Conservation (phyloP, 108 stramenopile genomes). For the Schizochytrium sp. region DNA sequence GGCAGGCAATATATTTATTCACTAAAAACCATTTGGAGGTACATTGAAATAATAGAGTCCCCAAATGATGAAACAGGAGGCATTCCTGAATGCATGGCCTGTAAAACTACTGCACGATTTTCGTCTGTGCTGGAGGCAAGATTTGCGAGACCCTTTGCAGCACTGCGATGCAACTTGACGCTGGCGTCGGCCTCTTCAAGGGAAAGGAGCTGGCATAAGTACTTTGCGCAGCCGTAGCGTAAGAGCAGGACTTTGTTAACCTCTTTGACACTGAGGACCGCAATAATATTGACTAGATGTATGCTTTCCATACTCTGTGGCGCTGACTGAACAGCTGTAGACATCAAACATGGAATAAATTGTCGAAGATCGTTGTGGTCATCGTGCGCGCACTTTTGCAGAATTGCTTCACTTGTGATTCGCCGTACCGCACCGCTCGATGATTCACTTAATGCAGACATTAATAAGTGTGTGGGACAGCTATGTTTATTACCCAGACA, state of each 20-base stretch:
- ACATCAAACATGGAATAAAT: constrained; percentile 13
- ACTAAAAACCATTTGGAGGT: neutral
- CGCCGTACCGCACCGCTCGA: neutral
- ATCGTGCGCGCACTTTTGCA: neutral
- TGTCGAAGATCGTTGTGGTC: constrained; percentile 1
- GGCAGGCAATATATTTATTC: neutral
- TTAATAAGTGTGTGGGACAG: neutral
- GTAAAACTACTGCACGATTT: neutral
- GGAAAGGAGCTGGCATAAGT: neutral
- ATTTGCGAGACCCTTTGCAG: constrained; percentile 41
- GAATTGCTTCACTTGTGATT: neutral
- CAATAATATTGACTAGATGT: neutral
- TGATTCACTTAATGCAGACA: neutral
- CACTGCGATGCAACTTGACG: neutral
- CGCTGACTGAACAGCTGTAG: neutral
- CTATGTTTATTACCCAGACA: neutral
- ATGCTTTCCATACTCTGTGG: neutral
- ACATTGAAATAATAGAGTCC: constrained; percentile 37
- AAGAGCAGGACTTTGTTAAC: constrained; percentile 33
- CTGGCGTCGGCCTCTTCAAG: neutral
- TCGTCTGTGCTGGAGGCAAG: constrained; percentile 15
- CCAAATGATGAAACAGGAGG: neutral
- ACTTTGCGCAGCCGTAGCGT: neutral
- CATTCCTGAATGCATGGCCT: constrained; percentile 16
- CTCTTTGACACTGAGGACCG: neutral